Evolutionary conservation across 148 eudicot species (phyloP).

Genomic region (Rhododendron vialii): DNA sequence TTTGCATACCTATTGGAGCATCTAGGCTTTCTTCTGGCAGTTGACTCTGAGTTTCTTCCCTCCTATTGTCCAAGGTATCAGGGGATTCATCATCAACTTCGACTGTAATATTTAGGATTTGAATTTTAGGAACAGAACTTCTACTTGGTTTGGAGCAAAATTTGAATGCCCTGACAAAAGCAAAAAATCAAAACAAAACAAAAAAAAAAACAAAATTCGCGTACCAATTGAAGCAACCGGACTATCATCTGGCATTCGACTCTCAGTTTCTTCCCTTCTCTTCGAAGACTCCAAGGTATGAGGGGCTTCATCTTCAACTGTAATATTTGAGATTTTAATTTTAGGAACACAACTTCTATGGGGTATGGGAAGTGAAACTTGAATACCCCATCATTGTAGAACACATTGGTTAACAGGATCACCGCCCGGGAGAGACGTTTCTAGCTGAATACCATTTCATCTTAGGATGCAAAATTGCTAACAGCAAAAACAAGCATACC

Average conservation of each 20-base stretch:
- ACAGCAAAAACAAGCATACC: background rate
- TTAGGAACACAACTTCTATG: background rate
- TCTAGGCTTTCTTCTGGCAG: background rate
- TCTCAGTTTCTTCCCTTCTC: background rate
- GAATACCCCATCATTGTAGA: background rate
- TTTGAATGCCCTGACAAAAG: background rate
- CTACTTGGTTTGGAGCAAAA: background rate
- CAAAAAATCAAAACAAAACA: background rate
- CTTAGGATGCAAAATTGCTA: too few species aligned
- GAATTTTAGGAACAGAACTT: background rate
- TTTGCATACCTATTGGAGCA: background rate
- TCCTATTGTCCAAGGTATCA: background rate
- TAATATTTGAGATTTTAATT: background rate
- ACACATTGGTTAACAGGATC: too few species aligned
- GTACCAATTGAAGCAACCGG: background rate
- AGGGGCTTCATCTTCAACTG: background rate
- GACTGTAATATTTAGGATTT: background rate
- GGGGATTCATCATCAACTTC: background rate
- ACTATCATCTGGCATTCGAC: background rate
- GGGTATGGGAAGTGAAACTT: constrained; percentile 7
- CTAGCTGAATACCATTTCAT: too few species aligned
- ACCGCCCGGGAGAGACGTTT: too few species aligned
- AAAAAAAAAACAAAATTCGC: background rate
- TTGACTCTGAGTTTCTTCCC: background rate
- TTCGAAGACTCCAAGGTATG: background rate